These are phyloP conservation scores for Podospora anserina DNA, from an alignment of 495 filamentous ascomycete species.

Conservation along the genomic window DNA sequence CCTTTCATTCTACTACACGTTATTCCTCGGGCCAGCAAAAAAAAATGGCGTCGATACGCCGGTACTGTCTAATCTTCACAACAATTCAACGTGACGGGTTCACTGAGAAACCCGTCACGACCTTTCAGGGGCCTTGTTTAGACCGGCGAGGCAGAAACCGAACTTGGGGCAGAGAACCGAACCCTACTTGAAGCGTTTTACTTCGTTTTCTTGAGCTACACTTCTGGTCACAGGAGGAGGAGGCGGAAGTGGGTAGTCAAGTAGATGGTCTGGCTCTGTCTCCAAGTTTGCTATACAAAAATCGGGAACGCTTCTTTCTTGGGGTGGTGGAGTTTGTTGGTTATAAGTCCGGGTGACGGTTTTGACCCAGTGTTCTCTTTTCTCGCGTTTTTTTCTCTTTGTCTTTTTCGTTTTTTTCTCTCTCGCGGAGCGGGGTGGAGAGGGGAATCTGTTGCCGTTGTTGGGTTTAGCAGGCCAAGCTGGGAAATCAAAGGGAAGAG, in stretches of 20 bases:
- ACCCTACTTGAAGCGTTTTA: neutral
- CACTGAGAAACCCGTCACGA: neutral
- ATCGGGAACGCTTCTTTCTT: conserved; percentile 15
- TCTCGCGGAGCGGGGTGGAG: conserved; percentile 4
- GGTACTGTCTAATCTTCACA: conserved; percentile 1
- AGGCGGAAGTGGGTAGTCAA: conserved; percentile 12
- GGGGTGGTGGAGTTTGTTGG: conserved; percentile 21
- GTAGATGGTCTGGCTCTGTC: conserved; percentile 11
- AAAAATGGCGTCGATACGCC: conserved; percentile 17
- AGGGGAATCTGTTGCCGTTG: neutral
- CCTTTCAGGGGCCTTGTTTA: neutral
- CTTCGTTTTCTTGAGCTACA: neutral
- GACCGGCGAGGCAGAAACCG: neutral
- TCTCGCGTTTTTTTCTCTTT: neutral
- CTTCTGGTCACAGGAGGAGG: neutral
- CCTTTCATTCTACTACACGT: conserved; percentile 25
- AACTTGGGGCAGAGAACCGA: neutral
- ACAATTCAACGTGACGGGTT: conserved; percentile 1
- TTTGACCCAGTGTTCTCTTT: conserved; percentile 9
- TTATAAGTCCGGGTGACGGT: conserved; percentile 23
- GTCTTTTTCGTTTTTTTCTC: conserved; percentile 6
- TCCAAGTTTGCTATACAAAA: conserved; percentile 21
- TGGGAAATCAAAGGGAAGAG: conserved; percentile 4
- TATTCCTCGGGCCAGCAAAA: neutral
- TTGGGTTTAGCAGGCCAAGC: neutral